Evolutionary conservation across 2,329 filamentous ascomycete species (phyloP).

Genomic region (Alternaria tenuissima): DNA sequence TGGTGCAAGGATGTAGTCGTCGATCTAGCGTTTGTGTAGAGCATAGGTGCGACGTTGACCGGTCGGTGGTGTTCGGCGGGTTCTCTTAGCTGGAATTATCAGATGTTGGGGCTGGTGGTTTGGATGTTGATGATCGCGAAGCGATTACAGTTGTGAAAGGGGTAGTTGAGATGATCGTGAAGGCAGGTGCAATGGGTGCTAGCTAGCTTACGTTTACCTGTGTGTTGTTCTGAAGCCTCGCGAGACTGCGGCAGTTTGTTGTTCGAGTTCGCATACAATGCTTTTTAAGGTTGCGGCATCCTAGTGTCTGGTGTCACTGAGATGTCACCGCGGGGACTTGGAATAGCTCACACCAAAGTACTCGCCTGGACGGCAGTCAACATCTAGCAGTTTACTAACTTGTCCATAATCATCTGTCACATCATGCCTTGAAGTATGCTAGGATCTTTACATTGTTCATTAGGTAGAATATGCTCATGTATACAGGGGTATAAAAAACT

Average conservation of each 20-base stretch:
- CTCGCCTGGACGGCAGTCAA: background rate
- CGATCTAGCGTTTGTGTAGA: background rate
- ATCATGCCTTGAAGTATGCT: background rate
- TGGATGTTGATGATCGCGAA: background rate
- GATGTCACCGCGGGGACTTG: background rate
- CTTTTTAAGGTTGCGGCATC: background rate
- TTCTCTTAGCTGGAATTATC: background rate
- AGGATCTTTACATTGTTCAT: background rate
- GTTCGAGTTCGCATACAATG: background rate
- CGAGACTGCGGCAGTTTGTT: background rate
- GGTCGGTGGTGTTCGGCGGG: background rate
- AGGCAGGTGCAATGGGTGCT: background rate
- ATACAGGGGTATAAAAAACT: background rate
- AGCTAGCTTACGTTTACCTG: background rate
- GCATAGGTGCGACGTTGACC: background rate
- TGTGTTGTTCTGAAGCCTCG: background rate
- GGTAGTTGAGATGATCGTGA: background rate
- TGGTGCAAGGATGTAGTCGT: background rate
- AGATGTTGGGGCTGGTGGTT: background rate
- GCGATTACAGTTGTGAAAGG: background rate
- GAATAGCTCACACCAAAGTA: background rate
- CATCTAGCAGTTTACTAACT: background rate
- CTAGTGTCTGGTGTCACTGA: background rate
- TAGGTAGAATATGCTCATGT: background rate
- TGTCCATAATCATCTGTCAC: background rate